Evolutionary conservation across 805 yeast species (phyloP), one percentile per base, ranked within the genome.

Genomic region (Torulaspora microellipsoides): DNA sequence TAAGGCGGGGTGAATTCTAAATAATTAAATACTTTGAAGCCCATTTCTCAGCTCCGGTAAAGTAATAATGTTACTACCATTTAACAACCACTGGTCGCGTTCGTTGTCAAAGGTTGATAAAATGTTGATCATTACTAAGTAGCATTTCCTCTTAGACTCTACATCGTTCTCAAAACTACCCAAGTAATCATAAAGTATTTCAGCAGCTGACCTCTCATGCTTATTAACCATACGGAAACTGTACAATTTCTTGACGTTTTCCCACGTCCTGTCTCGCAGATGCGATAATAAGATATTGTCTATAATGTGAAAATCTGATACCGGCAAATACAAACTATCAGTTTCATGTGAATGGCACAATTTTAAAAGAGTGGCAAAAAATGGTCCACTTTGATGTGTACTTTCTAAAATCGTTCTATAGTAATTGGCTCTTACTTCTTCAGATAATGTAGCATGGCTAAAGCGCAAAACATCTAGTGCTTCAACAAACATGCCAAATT

Each of bases 181-280:
- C 23, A 52, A 40, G 40, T 56, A 64, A 4, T 52, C 46, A 29
- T 54, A 58, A 5, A 64, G 40, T 8, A 52, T 39, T 37, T 61
- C 65, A 6, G 61, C 65, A 3, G 68, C 66, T 14, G 54, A 51
- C 34, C 66, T 55, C 31, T 57, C 62, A 29, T 48, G 58, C 15
- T 49, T 48, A 28, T 58, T 64, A 15, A 59, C 28, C 27, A 56
- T 44, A 27, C 66, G 54, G 49, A 59, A 61, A 38, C 61, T 52
- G 47, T 49, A 62, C 3, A 60, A 41, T 32, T 43, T 55, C 35
- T 61, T 56, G 36, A 42, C 53, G 29, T 49, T 45, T 8, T 35
- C 23, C 66, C 66, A 64, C 9, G 31, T 36, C 13, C 41, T 39
- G 15, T 41, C 48, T 27, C 20, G 28, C 3, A 59, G 31, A 27